phyloP scores from a whole-genome alignment of 768 basidiomycete species.

The Mycena olivaceomarginata region DNA sequence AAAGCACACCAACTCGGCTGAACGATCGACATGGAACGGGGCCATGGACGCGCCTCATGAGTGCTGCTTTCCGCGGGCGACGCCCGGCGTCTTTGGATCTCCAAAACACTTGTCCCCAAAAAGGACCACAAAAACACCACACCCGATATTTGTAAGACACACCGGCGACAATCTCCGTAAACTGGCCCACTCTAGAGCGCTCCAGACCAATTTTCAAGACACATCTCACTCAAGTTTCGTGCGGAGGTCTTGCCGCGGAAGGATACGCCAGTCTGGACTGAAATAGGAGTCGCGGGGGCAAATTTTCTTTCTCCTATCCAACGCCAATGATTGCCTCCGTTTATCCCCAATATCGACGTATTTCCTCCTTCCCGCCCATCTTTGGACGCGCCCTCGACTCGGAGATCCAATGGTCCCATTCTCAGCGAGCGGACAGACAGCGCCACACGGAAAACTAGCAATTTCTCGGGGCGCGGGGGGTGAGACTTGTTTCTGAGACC shows the following conservation, averaged over 20 bases:
- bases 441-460: too few species aligned
- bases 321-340: slow-evolving; percentile 2
- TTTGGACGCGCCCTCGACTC: neutral
- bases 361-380: slow-evolving; percentile 9
- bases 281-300: slow-evolving; percentile 30
- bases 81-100: too few species aligned
- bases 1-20: too few species aligned
- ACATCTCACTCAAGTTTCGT: neutral
- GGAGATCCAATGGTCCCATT: neutral
- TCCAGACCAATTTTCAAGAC: neutral
- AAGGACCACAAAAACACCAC: too few species aligned
- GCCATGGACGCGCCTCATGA: too few species aligned
- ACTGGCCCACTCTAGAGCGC: neutral
- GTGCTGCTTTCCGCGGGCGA: too few species aligned
- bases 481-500: slow-evolving; percentile 30
- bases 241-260: neutral
- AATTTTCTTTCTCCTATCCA: slow-evolving; percentile 21
- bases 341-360: neutral
- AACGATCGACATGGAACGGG: too few species aligned
- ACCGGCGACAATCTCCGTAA: too few species aligned
- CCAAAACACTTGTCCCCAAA: too few species aligned
- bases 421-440: neutral
- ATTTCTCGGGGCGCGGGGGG: neutral
- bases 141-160: too few species aligned
- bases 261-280: neutral